phyloP scores from a whole-genome alignment of 106 monocot species.

The Cymbidium sinense region DNA sequence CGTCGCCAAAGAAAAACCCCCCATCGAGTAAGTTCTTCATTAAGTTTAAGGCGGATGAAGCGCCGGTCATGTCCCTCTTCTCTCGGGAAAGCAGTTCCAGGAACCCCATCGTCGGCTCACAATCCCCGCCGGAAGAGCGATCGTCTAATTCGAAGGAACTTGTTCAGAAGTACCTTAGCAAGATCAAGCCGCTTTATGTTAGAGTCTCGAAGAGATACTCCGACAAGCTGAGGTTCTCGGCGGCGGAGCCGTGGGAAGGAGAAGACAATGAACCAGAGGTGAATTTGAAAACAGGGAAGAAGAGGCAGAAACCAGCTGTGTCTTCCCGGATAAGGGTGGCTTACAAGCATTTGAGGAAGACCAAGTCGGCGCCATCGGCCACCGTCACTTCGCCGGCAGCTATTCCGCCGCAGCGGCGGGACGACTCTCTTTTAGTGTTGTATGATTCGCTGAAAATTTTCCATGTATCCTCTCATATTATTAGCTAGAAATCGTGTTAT shows the following conservation, averaged over 20 bases:
- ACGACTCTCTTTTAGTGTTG: conserved; percentile 56
- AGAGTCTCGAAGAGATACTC: conserved; percentile 13
- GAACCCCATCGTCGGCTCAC: neutral
- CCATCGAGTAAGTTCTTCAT: conserved; percentile 16
- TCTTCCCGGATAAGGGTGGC: conserved; percentile 42
- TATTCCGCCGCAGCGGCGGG: conserved; percentile 18
- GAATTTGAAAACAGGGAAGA: neutral
- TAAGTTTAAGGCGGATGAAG: conserved; percentile 59
- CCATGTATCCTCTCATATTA: neutral
- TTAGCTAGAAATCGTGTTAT: too few species aligned
- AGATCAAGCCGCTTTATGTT: conserved; percentile 71
- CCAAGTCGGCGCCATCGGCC: conserved; percentile 22
- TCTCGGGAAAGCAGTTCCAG: neutral
- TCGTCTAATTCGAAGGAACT: conserved; percentile 45
- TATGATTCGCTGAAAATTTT: neutral
- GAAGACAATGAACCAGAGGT: neutral
- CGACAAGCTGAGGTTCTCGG: conserved; percentile 5
- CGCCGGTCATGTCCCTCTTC: conserved; percentile 14
- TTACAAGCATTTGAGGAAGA: conserved; percentile 52
- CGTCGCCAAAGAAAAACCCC: too few species aligned
- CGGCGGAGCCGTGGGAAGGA: neutral
- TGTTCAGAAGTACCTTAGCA: conserved; percentile 63
- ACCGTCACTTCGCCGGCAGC: too few species aligned
- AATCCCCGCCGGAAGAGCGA: conserved; percentile 12
- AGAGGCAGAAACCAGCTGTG: conserved; percentile 12